Percentiles rank a stretch among this genome's conserved stretches.
These are phyloP conservation scores for Hypsizygus ulmarius DNA, from an alignment of 1,284 basidiomycete genomes.

Conservation along the genomic window DNA sequence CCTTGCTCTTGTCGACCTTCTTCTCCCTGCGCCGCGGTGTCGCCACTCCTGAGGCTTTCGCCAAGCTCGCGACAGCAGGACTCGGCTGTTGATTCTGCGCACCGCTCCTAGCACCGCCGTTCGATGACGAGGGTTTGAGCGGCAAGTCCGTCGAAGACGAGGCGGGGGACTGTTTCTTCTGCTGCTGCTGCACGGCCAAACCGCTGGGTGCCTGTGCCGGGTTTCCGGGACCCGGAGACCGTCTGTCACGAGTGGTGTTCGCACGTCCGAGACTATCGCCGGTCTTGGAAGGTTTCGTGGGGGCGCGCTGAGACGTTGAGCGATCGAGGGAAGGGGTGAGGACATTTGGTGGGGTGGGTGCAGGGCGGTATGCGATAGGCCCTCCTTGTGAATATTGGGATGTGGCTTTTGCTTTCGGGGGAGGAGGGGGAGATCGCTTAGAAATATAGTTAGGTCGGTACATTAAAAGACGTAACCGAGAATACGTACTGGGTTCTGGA, in stretches of 20 bases:
- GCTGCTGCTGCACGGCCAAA: slow-evolving; percentile 31
- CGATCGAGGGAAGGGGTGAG: slow-evolving; percentile 66
- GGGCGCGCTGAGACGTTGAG: slow-evolving; percentile 70
- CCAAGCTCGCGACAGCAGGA: slow-evolving; percentile 55
- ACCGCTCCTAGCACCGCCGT: slow-evolving; percentile 31
- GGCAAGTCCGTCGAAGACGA: slow-evolving; percentile 55
- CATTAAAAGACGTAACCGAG: slow-evolving; percentile 1
- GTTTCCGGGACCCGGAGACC: slow-evolving; percentile 30
- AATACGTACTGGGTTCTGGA: slow-evolving; percentile 51
- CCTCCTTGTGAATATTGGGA: slow-evolving; percentile 26
- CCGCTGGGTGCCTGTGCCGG: slow-evolving; percentile 20
- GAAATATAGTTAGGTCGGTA: slow-evolving; percentile 9
- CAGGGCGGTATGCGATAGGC: slow-evolving; percentile 60
- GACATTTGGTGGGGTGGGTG: slow-evolving; percentile 62
- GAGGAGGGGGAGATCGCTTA: slow-evolving; percentile 52
- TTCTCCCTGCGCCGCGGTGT: slow-evolving; percentile 86
- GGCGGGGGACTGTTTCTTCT: slow-evolving; percentile 46
- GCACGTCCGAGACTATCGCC: slow-evolving; percentile 56
- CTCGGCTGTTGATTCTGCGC: slow-evolving; percentile 45
- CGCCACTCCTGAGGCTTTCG: slow-evolving; percentile 65
- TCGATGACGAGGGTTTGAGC: slow-evolving; percentile 37
- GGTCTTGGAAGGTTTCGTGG: slow-evolving; percentile 48
- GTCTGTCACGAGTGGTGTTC: slow-evolving; percentile 62
- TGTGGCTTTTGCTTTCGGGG: slow-evolving; percentile 49
- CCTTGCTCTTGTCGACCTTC: slow-evolving; percentile 80